Evolutionary conservation across 306 rosid species (phyloP), one percentile per base, ranked within the genome.

Genomic region (Lathyrus sativus): DNA sequence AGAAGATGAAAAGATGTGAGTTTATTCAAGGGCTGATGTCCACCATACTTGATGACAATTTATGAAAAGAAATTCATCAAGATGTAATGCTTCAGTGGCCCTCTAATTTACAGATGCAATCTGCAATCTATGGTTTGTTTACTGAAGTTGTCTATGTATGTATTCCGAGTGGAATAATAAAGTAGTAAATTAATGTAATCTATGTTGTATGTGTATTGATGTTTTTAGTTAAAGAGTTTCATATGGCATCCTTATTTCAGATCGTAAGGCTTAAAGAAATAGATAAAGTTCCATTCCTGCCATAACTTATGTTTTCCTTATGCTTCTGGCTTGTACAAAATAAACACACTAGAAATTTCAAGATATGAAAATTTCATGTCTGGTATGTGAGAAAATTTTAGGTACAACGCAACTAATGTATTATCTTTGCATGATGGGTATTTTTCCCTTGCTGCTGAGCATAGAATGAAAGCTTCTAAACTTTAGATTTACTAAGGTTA

Each of bases 1-100:
- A 93, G 96, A 90, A 81, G 75, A 75, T 77, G 15, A 88, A 85
- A 62, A 69, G 83, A 68, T 79, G 91, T 0, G 89, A 74, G 46
- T 93, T 93, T 78, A 96, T 88, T 77, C 90, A 82, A 28, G 96
- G 97, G 79, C 70, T 93, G 77, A 66, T 90, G 80, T 86, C 99
- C 65, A 88, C 96, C 84, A 76, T 93, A 62, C 77, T 86, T 46
- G 95, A 82, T 75, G 95, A 90, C 17, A 70, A 67, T 49, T 85
- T 82, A 90, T 86, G 82, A 84, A 84, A 74, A 50, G 37, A 58
- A 66, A 59, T 13, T 28, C 46, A 42, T 49, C 78, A 42, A 58
- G 70, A 26, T 57, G 77, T 73, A 80, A 76, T 80, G 84, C 83
- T 48, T 72, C 81, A 14, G 76, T 65, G 12, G 79, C 57, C 38